phyloP scores from a whole-genome alignment of 805 yeast genomes.

The Groenewaldozyma tartarivorans region DNA sequence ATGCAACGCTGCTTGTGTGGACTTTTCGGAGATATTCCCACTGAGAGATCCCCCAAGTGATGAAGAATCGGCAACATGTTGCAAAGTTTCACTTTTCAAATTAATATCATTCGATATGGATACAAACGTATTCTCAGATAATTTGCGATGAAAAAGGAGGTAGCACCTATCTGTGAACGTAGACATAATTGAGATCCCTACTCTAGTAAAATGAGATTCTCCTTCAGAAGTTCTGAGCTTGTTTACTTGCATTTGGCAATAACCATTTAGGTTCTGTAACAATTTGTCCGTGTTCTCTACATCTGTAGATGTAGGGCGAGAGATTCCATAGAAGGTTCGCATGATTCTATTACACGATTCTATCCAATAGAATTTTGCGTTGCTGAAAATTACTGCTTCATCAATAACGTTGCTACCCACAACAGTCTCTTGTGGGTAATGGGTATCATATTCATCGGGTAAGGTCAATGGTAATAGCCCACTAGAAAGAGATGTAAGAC shows the following conservation, averaged over 20 bases:
- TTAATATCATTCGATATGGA: neutral
- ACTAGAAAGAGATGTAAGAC: conserved; percentile 5
- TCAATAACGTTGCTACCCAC: neutral
- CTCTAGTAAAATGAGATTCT: neutral
- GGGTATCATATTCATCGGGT: conserved; percentile 6
- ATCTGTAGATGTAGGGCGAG: conserved; percentile 1
- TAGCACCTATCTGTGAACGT: conserved; percentile 4
- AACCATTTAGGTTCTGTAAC: conserved; percentile 1
- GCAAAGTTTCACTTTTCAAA: neutral
- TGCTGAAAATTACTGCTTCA: conserved; percentile 4
- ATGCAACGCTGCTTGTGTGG: conserved; percentile 1
- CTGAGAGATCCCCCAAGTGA: conserved; percentile 6
- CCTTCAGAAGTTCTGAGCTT: neutral
- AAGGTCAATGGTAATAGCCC: conserved; percentile 7
- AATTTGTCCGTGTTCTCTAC: neutral
- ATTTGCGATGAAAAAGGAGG: conserved; percentile 5
- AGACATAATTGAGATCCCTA: conserved; percentile 6
- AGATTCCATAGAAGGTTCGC: conserved; percentile 4
- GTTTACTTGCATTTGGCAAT: neutral
- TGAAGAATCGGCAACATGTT: conserved; percentile 5
- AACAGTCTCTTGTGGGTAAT: conserved; percentile 4
- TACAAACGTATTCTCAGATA: neutral
- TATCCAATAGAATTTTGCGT: conserved; percentile 8
- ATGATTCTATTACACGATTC: conserved; percentile 1
- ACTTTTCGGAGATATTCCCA: neutral